Percentiles rank a stretch among this genome's conserved stretches.
Evolutionary conservation across 2,329 filamentous ascomycete genomes (phyloP).

Genomic region (Cercospora sesami): DNA sequence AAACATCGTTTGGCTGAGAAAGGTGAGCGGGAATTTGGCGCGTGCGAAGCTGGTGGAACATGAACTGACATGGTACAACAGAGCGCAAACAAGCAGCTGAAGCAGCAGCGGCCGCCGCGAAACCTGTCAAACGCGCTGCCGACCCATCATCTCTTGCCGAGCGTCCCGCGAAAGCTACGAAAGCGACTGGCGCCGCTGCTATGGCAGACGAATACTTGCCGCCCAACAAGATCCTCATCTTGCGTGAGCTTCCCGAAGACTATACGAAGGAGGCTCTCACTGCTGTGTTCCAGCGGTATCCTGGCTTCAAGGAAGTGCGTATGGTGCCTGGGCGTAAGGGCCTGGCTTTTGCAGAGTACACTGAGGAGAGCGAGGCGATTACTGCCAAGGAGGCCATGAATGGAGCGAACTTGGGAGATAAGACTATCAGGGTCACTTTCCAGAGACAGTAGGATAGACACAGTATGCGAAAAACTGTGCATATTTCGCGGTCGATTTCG

Average conservation of each 20-base stretch:
- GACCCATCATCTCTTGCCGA: slow-evolving; percentile 51
- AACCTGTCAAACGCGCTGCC: slow-evolving; percentile 51
- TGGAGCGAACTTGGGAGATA: slow-evolving; percentile 76
- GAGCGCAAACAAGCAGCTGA: slow-evolving; percentile 80
- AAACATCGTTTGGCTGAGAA: slow-evolving; percentile 82
- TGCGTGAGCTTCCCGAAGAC: slow-evolving; percentile 87
- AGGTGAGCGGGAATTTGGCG: slow-evolving; percentile 54
- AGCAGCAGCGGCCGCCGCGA: slow-evolving; percentile 68
- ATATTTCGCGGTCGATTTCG: no score
- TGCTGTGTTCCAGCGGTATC: slow-evolving; percentile 81
- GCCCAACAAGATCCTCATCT: slow-evolving; percentile 93
- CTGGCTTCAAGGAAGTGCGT: slow-evolving; percentile 91
- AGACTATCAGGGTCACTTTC: slow-evolving; percentile 91
- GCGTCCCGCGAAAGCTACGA: slow-evolving; percentile 67
- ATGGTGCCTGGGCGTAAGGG: slow-evolving; percentile 81
- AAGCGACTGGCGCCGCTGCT: slow-evolving; percentile 66
- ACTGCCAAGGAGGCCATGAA: slow-evolving; percentile 90
- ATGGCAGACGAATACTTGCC: slow-evolving; percentile 98
- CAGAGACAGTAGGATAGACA: slow-evolving; percentile 68
- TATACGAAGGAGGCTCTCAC: slow-evolving; percentile 79
- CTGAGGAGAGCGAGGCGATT: slow-evolving; percentile 84
- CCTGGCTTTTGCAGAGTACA: slow-evolving; percentile 96
- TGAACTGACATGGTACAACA: slow-evolving; percentile 37
- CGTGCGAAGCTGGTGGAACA: slow-evolving; percentile 50
- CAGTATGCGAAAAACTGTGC: no score